Base-by-base conservation (phyloP, 2,329 filamentous ascomycete genomes). In the Neonectria sp. region DNA sequence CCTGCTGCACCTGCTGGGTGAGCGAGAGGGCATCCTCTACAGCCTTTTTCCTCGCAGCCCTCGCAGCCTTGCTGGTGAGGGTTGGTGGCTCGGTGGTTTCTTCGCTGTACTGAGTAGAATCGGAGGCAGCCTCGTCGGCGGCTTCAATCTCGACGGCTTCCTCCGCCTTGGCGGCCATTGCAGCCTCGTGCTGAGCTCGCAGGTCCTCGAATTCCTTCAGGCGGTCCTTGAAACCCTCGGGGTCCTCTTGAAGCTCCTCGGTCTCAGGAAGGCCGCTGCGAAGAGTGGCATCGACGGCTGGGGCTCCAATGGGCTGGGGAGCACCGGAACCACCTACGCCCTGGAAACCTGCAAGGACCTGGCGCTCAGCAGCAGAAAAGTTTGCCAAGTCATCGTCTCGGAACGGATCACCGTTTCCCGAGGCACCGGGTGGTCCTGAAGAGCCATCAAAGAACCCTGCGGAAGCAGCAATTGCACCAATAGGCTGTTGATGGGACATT, bases 1-100 rank as follows among this genome's bases (percentile, higher is more conserved):
- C 91, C 81, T 95, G 93, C 80, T 95, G 93, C 0, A 96, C 93
- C 80, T 95, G 93, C 79, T 97, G 91, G 5, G 93, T 95, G 61
- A 97, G 83, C 53, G 93, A 95, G 15, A 95, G 86, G 24, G 73
- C 73, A 12, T 82, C 80, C 53, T 81, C 80, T 2, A 67, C 68
- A 21, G 68, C 70, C 76, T 79, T 82, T 70, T 78, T 80, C 73
- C 75, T 80, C 6, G 77, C 73, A 8, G 68, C 70, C 52, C 78
- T 75, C 17, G 73, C 72, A 35, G 70, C 69, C 61, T 78, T 78
- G 29, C 69, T 70, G 55, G 70, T 72, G 33, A 72, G 53, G 45
- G 56, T 52, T 12, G 64, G 64, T 9, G 55, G 64, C 24, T 75
- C 67, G 8, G 63, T 40, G 37, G 56, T 63, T 35, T 53, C 63